Base-by-base conservation (phyloP, 177 flowering plant genomes). In the Vitis hybrid region DNA sequence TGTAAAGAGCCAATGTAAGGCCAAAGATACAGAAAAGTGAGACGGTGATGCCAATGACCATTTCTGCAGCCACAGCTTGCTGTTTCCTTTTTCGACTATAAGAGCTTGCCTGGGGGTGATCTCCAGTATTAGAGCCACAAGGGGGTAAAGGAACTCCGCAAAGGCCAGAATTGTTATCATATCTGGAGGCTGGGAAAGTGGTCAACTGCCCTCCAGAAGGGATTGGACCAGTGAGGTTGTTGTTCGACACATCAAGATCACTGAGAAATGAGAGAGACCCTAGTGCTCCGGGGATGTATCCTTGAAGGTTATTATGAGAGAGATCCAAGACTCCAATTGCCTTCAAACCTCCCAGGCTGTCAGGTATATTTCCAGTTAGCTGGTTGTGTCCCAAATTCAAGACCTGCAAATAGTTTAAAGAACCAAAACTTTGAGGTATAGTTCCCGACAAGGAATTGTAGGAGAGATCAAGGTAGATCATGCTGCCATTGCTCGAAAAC, bases 401-500 rank as follows among this genome's bases (percentile, higher is more conserved):
- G 70, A 91, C 94, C 56, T 87, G 92, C 66, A 93, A 75, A 75
- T 77, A 88, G 67, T 4, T 67, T 89, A 90, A 79, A 14, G 81
- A 64, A 11, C 98, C 98, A 30, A 83, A 76, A 40, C 63, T 76
- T 11, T 77, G 80, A 3, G 98, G 98, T 64, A 93, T 90, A 1
- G 70, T 69, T 46, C 97, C 97, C 1, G 87, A 82, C 48, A 92
- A 77, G 27, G 78, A 66, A 77, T 94, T 94, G 82, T 90, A 94
- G 56, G 98, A 89, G 60, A 94, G 89, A 67, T 94, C 98, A 6
- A 94, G 86, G 81, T 84, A 94, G 62, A 92, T 89, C 88, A 92
- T 80, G 80, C 85, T 87, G 71, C 97, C 94, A 78, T 87, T 89
- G 73, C 72, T 70, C 1, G 74, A 9, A 62, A 88, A 94, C 0